Evolutionary conservation across 306 rosid species (phyloP), one percentile per base, ranked within the genome.

Genomic region (Geum urbanum): DNA sequence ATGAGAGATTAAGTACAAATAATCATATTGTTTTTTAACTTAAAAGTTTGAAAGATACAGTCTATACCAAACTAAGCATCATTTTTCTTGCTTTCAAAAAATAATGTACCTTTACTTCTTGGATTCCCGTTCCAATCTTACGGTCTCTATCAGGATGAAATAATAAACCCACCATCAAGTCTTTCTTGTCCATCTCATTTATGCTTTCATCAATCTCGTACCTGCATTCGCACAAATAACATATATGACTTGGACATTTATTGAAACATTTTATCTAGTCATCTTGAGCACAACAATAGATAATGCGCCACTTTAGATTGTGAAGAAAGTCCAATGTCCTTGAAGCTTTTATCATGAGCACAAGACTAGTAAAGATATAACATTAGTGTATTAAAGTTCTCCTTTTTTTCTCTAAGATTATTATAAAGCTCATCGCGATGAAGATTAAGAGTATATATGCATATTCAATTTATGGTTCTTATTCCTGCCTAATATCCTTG

Each of bases 71-170:
- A 52, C 19, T 49, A 69, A 50, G 18, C 19, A 9, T 27, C 43
- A 6, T 74, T 56, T 56, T 22, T 49, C 45, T 37, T 61, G 40
- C 45, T 74, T 62, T 40, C 51, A 46, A 22, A 19, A 59, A 19
- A 7, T 72, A 35, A 54, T 49, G 9, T 84, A 89, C 98, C 96
- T 87, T 88, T 60, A 94, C 86, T 72, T 81, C 83, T 66, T 66
- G 63, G 37, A 77, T 76, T 74, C 95, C 99, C 40, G 19, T 20
- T 45, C 97, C 99, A 44, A 87, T 59, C 76, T 94, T 94, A 65
- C 77, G 85, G 50, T 79, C 76, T 69, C 53, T 65, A 50, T 51
- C 74, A 10, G 99, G 99, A 84, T 94, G 99, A 80, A 86, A 91
- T 74, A 55, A 59, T 69, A 94, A 78, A 67, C 85, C 97, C 71